phyloP scores from a whole-genome alignment of 2,329 filamentous ascomycete genomes.

The Fusarium sp. region DNA sequence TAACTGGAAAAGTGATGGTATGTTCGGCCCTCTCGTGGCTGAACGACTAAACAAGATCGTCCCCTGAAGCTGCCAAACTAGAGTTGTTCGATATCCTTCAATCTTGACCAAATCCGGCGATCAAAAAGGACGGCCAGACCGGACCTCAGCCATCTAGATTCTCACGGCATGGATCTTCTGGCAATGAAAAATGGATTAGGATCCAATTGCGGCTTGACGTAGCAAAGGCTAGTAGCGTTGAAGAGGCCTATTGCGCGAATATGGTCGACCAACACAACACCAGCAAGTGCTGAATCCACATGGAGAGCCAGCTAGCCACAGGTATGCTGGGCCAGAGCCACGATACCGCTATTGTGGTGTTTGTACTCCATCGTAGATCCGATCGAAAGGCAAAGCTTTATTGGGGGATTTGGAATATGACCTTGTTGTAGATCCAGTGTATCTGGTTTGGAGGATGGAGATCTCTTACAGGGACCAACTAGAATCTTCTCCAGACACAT shows the following conservation, averaged over 20 bases:
- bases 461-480: background rate
- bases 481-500: conserved; percentile 1
- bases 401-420: conserved; percentile 26
- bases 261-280: background rate
- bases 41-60: background rate
- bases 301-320: background rate
- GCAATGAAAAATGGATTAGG: background rate
- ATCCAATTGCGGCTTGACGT: background rate
- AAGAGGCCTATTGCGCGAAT: background rate
- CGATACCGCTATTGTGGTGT: background rate
- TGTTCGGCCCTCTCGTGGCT: background rate
- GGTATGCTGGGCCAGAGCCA: background rate
- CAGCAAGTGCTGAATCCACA: conserved; percentile 19
- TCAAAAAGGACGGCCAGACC: conserved; percentile 14
- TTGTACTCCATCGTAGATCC: conserved; percentile 1
- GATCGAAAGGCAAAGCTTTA: background rate
- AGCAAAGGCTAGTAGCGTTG: background rate
- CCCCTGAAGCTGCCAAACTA: conserved; percentile 6
- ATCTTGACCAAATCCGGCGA: conserved; percentile 36
- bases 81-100: conserved; percentile 1
- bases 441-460: conserved; percentile 12
- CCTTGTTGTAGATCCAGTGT: conserved; percentile 1
- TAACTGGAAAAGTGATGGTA: background rate
- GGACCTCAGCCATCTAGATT: conserved; percentile 20
- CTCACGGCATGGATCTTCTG: background rate